Conservation (phyloP, 2,329 filamentous ascomycete species). For the Biscogniauxia marginata region DNA sequence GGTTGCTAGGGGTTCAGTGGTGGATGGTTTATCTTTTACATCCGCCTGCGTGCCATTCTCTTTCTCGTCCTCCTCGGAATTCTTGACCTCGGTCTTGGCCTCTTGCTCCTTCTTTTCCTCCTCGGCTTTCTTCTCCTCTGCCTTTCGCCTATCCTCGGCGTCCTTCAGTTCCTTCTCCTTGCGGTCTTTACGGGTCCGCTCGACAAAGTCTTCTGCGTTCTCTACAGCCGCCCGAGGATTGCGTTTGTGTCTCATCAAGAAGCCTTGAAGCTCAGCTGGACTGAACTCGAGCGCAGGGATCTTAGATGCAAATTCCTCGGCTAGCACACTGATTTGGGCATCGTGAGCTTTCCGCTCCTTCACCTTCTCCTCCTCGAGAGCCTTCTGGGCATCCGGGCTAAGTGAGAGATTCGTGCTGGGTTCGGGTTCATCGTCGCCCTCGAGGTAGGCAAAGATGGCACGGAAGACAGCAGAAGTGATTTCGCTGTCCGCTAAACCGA, state of each 20-base stretch:
- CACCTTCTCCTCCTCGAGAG: constrained; percentile 29
- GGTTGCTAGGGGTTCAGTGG: neutral
- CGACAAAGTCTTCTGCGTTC: constrained; percentile 48
- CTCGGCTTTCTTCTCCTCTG: constrained; percentile 26
- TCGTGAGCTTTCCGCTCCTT: constrained; percentile 36
- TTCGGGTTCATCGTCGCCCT: constrained; percentile 43
- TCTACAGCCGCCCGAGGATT: constrained; percentile 48
- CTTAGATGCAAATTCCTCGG: constrained; percentile 46
- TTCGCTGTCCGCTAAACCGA: constrained; percentile 50
- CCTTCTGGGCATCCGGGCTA: constrained; percentile 30
- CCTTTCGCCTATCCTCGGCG: constrained; percentile 33
- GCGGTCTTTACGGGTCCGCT: constrained; percentile 44
- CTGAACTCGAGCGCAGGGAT: constrained; percentile 58
- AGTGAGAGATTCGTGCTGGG: constrained; percentile 19
- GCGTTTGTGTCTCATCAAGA: constrained; percentile 56
- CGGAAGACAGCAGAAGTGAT: constrained; percentile 57
- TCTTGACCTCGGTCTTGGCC: constrained; percentile 42
- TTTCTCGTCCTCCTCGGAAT: constrained; percentile 37
- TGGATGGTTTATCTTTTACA: neutral
- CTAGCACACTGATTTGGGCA: constrained; percentile 44
- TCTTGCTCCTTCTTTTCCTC: constrained; percentile 42
- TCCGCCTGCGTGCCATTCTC: constrained; percentile 19
- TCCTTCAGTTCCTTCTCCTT: constrained; percentile 34
- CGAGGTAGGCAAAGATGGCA: constrained; percentile 55
- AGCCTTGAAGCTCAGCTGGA: constrained; percentile 60